Conservation (phyloP, 345 rosid genomes). For the Cardamine chenopodiifolia region DNA sequence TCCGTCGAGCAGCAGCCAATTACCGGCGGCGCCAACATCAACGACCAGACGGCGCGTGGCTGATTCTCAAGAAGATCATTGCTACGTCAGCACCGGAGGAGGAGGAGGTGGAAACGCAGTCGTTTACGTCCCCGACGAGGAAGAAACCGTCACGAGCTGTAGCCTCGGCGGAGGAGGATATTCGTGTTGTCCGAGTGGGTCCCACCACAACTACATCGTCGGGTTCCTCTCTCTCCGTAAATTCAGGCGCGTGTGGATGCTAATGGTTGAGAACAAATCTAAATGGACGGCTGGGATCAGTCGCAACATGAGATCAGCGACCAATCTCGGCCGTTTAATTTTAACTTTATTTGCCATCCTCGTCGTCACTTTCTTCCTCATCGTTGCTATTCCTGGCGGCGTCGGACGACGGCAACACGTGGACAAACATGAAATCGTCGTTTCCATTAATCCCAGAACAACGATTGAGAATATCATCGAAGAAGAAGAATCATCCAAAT, state of each 20-base stretch:
- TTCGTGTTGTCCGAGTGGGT: conserved; percentile 34
- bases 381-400: conserved; percentile 44
- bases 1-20: conserved; percentile 56
- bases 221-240: conserved; percentile 33
- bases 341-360: conserved; percentile 47
- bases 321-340: conserved; percentile 52
- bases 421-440: conserved; percentile 35
- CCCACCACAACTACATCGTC: conserved; percentile 23
- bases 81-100: conserved; percentile 30
- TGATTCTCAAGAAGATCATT: conserved; percentile 44
- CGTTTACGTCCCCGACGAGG: conserved; percentile 42
- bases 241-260: conserved; percentile 44
- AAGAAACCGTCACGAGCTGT: conserved; percentile 38
- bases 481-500: conserved; percentile 26
- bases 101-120: conserved; percentile 37
- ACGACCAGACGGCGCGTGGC: conserved; percentile 77
- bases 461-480: conserved; percentile 34
- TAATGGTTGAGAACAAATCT: conserved; percentile 48
- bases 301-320: conserved; percentile 56
- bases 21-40: conserved; percentile 52
- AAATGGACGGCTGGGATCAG: conserved; percentile 50
- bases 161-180: conserved; percentile 8
- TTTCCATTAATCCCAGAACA: conserved; percentile 35
- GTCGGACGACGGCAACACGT: conserved; percentile 21
- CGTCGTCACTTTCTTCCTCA: conserved; percentile 55